Evolutionary conservation across 1,284 basidiomycete genomes (phyloP).

Genomic region (Phellinidium pouzarii): DNA sequence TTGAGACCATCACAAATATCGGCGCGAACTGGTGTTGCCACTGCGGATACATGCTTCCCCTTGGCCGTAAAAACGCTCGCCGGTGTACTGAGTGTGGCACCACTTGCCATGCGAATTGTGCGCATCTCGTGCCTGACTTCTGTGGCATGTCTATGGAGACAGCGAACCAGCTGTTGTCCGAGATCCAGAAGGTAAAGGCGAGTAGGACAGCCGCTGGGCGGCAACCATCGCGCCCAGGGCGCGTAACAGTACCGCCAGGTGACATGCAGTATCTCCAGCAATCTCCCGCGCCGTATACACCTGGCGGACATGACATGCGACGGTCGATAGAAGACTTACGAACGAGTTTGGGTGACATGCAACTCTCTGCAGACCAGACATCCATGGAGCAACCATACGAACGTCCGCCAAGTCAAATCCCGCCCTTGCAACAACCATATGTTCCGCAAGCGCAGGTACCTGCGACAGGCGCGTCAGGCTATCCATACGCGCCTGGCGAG

Average conservation of each 20-base stretch:
- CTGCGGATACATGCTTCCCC: slow-evolving; percentile 96
- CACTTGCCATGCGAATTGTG: slow-evolving; percentile 96
- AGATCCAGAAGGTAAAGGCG: slow-evolving; percentile 79
- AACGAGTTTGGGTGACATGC: slow-evolving; percentile 11
- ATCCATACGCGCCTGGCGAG: slow-evolving; percentile 15
- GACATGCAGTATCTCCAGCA: slow-evolving; percentile 28
- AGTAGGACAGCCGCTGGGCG: slow-evolving; percentile 47
- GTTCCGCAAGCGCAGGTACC: slow-evolving; percentile 23
- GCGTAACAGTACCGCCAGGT: slow-evolving; percentile 21
- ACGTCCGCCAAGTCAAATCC: not conserved
- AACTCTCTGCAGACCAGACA: slow-evolving; percentile 8
- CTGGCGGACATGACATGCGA: slow-evolving; percentile 17
- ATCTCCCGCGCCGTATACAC: slow-evolving; percentile 23
- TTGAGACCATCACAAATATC: slow-evolving; percentile 95
- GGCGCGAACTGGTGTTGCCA: slow-evolving; percentile 99
- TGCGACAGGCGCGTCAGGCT: slow-evolving; percentile 22
- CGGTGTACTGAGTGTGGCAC: slow-evolving; percentile 95
- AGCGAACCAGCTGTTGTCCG: slow-evolving; percentile 87
- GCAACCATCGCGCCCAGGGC: slow-evolving; percentile 29
- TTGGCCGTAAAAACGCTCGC: slow-evolving; percentile 94
- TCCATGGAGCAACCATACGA: slow-evolving; percentile 6
- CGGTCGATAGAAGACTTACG: slow-evolving; percentile 14
- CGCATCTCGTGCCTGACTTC: slow-evolving; percentile 97
- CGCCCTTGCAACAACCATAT: slow-evolving; percentile 6
- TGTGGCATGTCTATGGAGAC: slow-evolving; percentile 99